Evolutionary conservation across 2,329 filamentous ascomycete species (phyloP), one percentile per base, ranked within the genome.

Genomic region (Apiospora kogelbergensis): DNA sequence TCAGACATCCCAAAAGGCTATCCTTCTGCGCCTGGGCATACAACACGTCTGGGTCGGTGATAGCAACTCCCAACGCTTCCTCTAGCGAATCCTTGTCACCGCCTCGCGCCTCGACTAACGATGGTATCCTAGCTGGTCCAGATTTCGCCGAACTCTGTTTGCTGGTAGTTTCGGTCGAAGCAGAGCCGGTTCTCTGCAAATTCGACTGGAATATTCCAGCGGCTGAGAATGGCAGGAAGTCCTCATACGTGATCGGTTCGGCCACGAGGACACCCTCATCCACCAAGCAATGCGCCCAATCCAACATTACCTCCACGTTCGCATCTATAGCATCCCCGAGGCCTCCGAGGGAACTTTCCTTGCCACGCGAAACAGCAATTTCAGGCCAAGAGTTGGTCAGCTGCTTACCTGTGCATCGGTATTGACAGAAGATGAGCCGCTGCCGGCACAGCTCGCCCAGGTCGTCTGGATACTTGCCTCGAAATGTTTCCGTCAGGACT

Each of bases 181-280:
- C n/a, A n/a, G 60, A 11, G 7, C 26, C 30, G 26, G 26, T 15
- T 37, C n/a, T 30, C 6, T 65, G 42, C 20, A 69, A 26, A 42
- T 69, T 69, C 0, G 68, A 69, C 11, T 65, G 80, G 70, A 86
- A 85, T 46, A 87, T 87, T 0, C 85, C 85, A 0, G 84, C 85
- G 0, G 85, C 85, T 1, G 84, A 86, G 1, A 88, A 74, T 0
- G 85, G 85, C 4, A 88, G 75, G 64, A 87, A 88, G 67, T 87
- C 85, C 69, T 88, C 85, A 68, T 88, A 88, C 0, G 81, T 85
- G 22, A 87, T 80, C 1, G 85, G 83, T 3, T 79, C 73, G 6
- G 77, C 78, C 46, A 78, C 72, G 0, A 87, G 45, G 3, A 78
- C 33, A 0, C 79, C 78, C 0, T 75, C 65, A 1, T 72, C 67